A percentile compares a stretch with the other conserved stretches of the same genome.
phyloP scores from a whole-genome alignment of 805 yeast species.

The Kregervanrija pseudodelftensis region DNA sequence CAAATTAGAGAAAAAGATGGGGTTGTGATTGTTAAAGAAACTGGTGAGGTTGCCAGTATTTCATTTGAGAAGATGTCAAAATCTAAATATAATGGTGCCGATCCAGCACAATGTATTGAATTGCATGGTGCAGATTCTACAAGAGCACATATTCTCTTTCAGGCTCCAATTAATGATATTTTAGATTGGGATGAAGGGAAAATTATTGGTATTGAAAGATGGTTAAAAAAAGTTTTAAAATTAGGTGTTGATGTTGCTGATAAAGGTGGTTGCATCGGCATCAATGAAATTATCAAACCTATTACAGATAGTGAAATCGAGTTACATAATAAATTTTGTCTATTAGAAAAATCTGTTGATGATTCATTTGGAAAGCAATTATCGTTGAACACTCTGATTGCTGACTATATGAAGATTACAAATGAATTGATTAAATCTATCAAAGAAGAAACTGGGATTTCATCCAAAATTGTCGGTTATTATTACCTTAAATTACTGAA shows the following conservation, averaged over 20 bases:
- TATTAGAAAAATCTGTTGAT: constrained; percentile 41
- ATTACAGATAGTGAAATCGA: constrained; percentile 35
- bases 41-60: constrained; percentile 46
- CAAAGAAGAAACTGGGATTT: constrained; percentile 32
- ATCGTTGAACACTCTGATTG: constrained; percentile 76
- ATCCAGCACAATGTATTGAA: constrained; percentile 69
- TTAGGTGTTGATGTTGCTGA: constrained; percentile 25
- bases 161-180: constrained; percentile 78
- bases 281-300: constrained; percentile 14
- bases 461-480: constrained; percentile 4
- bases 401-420: constrained; percentile 84
- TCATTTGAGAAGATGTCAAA: constrained; percentile 93
- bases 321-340: constrained; percentile 53
- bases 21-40: constrained; percentile 38
- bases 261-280: constrained; percentile 7
- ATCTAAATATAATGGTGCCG: constrained; percentile 91
- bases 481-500: constrained; percentile 45
- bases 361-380: constrained; percentile 51
- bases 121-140: constrained; percentile 90
- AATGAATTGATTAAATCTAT: constrained; percentile 41
- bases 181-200: constrained; percentile 87
- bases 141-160: constrained; percentile 87
- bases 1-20: constrained; percentile 31
- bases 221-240: constrained; percentile 56
- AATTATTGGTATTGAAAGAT: constrained; percentile 81